Conservation (phyloP, 306 rosid genomes). For the Prunus armeniaca region DNA sequence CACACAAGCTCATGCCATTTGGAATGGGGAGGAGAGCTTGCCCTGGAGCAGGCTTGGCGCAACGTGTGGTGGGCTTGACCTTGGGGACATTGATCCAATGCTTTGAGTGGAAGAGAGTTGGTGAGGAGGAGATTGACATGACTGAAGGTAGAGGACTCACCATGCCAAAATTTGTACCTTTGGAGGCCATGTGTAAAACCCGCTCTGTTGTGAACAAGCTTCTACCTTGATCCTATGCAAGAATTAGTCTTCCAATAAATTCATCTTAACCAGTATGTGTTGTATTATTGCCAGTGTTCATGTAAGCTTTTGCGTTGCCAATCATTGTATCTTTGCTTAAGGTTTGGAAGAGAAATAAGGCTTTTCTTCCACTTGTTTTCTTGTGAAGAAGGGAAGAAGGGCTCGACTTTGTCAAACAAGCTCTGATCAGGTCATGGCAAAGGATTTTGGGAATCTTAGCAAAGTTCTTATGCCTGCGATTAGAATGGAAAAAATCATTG, state of each 20-base stretch:
- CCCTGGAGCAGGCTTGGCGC: constrained; percentile 47
- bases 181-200: constrained; percentile 49
- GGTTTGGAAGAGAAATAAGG: too few relatives aligned
- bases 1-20: constrained; percentile 35
- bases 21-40: constrained; percentile 55
- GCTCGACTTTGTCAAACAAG: too few relatives aligned
- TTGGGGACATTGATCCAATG: constrained; percentile 25
- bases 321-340: too few relatives aligned
- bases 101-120: constrained; percentile 55
- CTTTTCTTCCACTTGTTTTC: too few relatives aligned
- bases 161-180: constrained; percentile 40
- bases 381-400: too few relatives aligned
- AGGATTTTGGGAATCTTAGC: too few relatives aligned
- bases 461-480: too few relatives aligned
- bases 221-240: neutral
- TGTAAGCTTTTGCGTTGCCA: too few relatives aligned
- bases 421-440: too few relatives aligned
- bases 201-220: constrained; percentile 21
- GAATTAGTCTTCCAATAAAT: too few relatives aligned
- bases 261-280: too few relatives aligned
- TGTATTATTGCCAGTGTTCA: neutral
- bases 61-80: constrained; percentile 33
- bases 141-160: constrained; percentile 30
- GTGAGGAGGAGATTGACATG: constrained; percentile 35
- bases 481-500: too few relatives aligned